phyloP scores from a whole-genome alignment of 805 yeast species.

The Spathaspora hagerdaliae region DNA sequence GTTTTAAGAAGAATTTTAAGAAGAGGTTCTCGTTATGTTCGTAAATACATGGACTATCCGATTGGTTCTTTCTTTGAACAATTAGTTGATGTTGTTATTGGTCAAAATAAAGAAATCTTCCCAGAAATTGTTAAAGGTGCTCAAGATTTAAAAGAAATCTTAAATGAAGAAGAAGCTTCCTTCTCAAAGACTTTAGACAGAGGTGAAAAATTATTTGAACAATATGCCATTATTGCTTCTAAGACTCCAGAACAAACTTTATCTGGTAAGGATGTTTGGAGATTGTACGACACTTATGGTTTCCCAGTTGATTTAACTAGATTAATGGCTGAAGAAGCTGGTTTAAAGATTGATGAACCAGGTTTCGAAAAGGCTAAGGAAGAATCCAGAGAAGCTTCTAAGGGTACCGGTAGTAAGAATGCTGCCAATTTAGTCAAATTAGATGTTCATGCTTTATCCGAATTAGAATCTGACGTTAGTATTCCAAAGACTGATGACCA shows the following conservation, averaged over 20 bases:
- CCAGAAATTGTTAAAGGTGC: conserved; percentile 82
- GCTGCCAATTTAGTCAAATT: conserved; percentile 66
- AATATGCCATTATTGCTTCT: conserved; percentile 81
- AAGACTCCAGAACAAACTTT: conserved; percentile 71
- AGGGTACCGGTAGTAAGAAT: conserved; percentile 66
- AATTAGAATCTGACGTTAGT: conserved; percentile 52
- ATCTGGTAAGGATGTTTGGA: conserved; percentile 95
- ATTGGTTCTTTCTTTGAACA: conserved; percentile 91
- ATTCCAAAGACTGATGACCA: conserved; percentile 83
- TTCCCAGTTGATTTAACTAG: conserved; percentile 98
- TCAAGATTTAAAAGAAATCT: conserved; percentile 76
- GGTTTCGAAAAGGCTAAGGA: conserved; percentile 89
- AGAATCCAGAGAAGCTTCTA: conserved; percentile 91
- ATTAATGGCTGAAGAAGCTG: conserved; percentile 98
- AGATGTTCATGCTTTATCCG: conserved; percentile 86
- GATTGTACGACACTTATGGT: conserved; percentile 96
- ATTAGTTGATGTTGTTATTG: conserved; percentile 88
- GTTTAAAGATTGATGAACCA: conserved; percentile 83
- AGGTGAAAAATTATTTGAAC: conserved; percentile 95
- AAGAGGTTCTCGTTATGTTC: conserved; percentile 95
- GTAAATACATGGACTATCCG: conserved; percentile 94
- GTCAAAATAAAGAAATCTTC: conserved; percentile 81
- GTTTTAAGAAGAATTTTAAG: conserved; percentile 94
- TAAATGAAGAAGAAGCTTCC: conserved; percentile 93
- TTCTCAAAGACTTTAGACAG: conserved; percentile 94